These are phyloP conservation scores for Neurospora sp. DNA, from an alignment of 495 filamentous ascomycete species.

Conservation along the genomic window DNA sequence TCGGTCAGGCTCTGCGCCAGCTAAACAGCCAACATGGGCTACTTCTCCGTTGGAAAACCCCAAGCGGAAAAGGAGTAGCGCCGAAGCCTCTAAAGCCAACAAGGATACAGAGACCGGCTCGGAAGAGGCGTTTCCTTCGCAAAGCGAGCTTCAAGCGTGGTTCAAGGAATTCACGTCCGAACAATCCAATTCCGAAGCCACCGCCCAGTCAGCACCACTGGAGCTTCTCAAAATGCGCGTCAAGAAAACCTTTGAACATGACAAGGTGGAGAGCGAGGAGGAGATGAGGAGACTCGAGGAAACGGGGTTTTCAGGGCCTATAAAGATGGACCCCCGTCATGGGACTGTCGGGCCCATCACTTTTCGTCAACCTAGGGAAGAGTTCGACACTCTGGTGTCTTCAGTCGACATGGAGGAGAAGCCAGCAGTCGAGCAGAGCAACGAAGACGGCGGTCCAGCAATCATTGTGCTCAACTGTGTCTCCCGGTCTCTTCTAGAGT, in stretches of 20 bases:
- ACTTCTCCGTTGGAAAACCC: not conserved
- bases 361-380: not conserved
- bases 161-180: not conserved
- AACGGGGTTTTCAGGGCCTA: not conserved
- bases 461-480: constrained; percentile 37
- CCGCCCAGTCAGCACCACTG: not conserved
- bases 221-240: not conserved
- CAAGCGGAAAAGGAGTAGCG: not conserved
- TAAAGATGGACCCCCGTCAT: not conserved
- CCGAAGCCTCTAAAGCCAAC: not conserved
- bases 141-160: not conserved
- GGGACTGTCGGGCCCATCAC: not conserved
- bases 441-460: not conserved
- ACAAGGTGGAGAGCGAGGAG: not conserved
- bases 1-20: not conserved
- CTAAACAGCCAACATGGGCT: not conserved
- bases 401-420: not conserved
- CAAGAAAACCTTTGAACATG: not conserved
- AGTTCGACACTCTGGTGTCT: not conserved
- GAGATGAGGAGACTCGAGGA: not conserved
- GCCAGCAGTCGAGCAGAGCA: not conserved
- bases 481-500: constrained; percentile 44
- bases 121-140: not conserved
- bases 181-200: not conserved
- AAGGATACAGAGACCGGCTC: not conserved